Base-by-base conservation (phyloP, 2,329 filamentous ascomycete genomes). In the Juglanconis sp. region DNA sequence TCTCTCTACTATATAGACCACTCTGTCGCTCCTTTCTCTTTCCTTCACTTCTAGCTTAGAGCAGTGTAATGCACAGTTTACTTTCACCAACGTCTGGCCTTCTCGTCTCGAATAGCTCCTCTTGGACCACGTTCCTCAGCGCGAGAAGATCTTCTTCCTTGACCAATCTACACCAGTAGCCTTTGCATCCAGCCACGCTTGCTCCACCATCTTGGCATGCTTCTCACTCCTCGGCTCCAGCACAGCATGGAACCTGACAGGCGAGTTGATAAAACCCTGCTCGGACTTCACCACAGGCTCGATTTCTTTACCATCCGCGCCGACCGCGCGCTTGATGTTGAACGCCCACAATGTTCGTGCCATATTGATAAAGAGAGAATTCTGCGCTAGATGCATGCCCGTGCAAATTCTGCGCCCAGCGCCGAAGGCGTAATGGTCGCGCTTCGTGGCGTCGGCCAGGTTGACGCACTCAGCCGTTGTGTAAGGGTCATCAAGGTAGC, bases 291-390 rank as follows among this genome's bases (percentile, higher is more conserved):
- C 46, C 5, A 40, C 55, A 34, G 57, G 52, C 46, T 56, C 46
- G 17, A 56, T 31, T 32, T 56, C 57, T 6, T 32, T 30, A 2
- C 56, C 50, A 11, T 54, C 11, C 36, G 40, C 9, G 3, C 17
- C 49, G 3, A 31, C 24, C 11, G 49, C 40, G 1, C 34, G 35
- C n/a, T 53, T 46, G 57, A 79, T 76, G 47, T 71, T 73, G 63
- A 80, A 81, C 0, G 71, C 76, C 75, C 78, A 80, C 9, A 81
- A 69, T 17, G 81, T 64, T 32, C 78, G 70, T 34, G 75, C 77
- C 54, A 81, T 70, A 1, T 73, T 77, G 64, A 81, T 71, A 68
- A 76, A 79, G 1, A 77, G 76, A 1, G 51, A 53, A 24, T 76
- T 73, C 65, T 81, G 78, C 4, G 77, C 76, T 5, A 82, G 71